A percentile compares a stretch with the other conserved stretches of the same genome.
Evolutionary conservation across 495 filamentous ascomycete species (phyloP).

Genomic region (Lentithecium fluviatile): DNA sequence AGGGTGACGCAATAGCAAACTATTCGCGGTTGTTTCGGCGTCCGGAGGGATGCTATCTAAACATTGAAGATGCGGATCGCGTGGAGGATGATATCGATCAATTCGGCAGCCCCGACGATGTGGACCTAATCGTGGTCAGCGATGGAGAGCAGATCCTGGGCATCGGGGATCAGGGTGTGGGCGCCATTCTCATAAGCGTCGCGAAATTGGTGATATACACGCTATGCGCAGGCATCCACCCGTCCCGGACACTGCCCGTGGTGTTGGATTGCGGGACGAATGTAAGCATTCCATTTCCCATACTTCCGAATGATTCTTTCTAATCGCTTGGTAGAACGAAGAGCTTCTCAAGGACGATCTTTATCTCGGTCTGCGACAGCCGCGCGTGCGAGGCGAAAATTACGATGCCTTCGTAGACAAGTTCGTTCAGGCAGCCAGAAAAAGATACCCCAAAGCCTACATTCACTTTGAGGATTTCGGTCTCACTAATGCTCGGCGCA

Average conservation of each 20-base stretch:
- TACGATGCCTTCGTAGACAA: constrained; percentile 77
- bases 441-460: constrained; percentile 75
- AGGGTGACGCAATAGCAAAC: constrained; percentile 86
- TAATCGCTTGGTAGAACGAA: constrained; percentile 56
- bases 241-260: constrained; percentile 73
- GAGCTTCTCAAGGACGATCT: constrained; percentile 73
- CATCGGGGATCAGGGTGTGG: constrained; percentile 89
- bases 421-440: constrained; percentile 66
- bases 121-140: constrained; percentile 88
- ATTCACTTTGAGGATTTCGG: constrained; percentile 78
- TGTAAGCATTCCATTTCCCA: constrained; percentile 39
- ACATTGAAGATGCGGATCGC: constrained; percentile 56
- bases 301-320: neutral
- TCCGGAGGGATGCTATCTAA: constrained; percentile 73
- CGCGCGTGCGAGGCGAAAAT: constrained; percentile 63
- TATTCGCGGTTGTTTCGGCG: constrained; percentile 76
- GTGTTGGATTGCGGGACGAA: constrained; percentile 87
- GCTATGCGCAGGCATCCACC: constrained; percentile 81
- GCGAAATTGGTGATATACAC: constrained; percentile 83
- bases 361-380: constrained; percentile 72
- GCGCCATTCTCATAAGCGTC: constrained; percentile 78
- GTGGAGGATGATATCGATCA: constrained; percentile 63
- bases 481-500: constrained; percentile 57
- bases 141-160: constrained; percentile 81
- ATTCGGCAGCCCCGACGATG: constrained; percentile 68